These are phyloP conservation scores for Sporothrix globosa DNA, from an alignment of 2,329 filamentous ascomycete genomes.

Conservation along the genomic window DNA sequence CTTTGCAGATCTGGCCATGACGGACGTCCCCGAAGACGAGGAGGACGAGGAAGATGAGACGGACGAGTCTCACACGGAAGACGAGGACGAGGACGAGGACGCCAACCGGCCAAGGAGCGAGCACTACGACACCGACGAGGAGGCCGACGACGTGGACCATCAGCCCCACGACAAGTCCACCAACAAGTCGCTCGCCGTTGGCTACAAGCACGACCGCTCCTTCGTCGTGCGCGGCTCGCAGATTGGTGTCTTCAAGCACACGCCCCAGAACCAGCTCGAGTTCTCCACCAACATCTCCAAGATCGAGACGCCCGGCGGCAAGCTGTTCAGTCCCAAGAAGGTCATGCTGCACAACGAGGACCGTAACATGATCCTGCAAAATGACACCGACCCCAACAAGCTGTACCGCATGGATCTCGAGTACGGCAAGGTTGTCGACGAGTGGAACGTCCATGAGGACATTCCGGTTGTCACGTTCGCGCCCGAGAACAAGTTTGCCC, in stretches of 20 bases:
- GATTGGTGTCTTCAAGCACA: conserved; percentile 99
- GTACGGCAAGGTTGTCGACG: conserved; percentile 95
- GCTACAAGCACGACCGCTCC: conserved; percentile 94
- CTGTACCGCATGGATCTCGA: conserved; percentile 97
- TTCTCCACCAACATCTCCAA: conserved; percentile 98
- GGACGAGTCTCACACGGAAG: conserved; percentile 46
- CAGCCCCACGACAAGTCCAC: conserved; percentile 70
- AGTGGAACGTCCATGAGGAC: conserved; percentile 98
- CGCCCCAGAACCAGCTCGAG: conserved; percentile 85
- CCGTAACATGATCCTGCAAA: conserved; percentile 85
- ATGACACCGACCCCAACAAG: conserved; percentile 79
- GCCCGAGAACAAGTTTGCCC: conserved; percentile 95
- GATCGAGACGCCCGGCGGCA: conserved; percentile 84
- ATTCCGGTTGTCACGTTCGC: conserved; percentile 91
- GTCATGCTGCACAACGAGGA: conserved; percentile 95
- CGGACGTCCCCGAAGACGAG: conserved; percentile 66
- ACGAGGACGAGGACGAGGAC: conserved; percentile 60
- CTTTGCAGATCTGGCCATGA: conserved; percentile 92
- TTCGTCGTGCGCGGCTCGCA: conserved; percentile 97
- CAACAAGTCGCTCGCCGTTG: conserved; percentile 93
- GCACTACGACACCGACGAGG: conserved; percentile 61
- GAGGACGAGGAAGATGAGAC: conserved; percentile 45
- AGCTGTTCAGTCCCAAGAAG: conserved; percentile 90
- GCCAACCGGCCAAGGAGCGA: conserved; percentile 60
- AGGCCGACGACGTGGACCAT: conserved; percentile 79